These are phyloP conservation scores for Hygrophoropsis aurantiaca DNA, from an alignment of 768 basidiomycete genomes.

Conservation along the genomic window DNA sequence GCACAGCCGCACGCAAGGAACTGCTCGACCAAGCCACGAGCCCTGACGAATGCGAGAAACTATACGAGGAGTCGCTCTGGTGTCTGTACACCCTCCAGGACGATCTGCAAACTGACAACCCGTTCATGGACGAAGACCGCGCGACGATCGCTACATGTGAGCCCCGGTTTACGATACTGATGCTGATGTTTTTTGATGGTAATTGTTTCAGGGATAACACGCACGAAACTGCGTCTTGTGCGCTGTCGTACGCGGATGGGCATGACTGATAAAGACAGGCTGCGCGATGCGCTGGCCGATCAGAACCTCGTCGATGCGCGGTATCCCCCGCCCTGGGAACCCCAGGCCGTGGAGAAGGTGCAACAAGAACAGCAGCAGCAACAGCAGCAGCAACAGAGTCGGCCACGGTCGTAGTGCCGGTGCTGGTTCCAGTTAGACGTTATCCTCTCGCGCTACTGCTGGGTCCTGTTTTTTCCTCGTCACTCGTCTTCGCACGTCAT, in stretches of 20 bases:
- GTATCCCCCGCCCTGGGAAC: slow-evolving; percentile 72
- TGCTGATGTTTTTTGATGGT: slow-evolving; percentile 5
- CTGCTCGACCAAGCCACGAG: slow-evolving; percentile 74
- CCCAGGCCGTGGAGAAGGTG: slow-evolving; percentile 35
- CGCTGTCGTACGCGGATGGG: slow-evolving; percentile 74
- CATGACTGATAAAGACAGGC: slow-evolving; percentile 71
- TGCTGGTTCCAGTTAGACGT: neutral
- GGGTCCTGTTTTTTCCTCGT: slow-evolving; percentile 1
- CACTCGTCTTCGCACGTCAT: slow-evolving; percentile 14
- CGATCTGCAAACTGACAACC: slow-evolving; percentile 80
- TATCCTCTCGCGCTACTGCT: neutral
- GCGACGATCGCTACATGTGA: slow-evolving; percentile 75
- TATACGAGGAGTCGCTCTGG: slow-evolving; percentile 96
- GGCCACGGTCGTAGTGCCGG: slow-evolving; percentile 4
- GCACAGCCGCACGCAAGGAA: slow-evolving; percentile 89
- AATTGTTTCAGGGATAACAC: slow-evolving; percentile 65
- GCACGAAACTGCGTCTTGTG: slow-evolving; percentile 80
- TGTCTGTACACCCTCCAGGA: slow-evolving; percentile 91
- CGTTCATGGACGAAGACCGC: slow-evolving; percentile 82
- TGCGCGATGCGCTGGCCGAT: slow-evolving; percentile 76
- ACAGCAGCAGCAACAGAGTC: slow-evolving; percentile 13
- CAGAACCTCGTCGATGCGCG: slow-evolving; percentile 76
- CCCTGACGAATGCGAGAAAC: slow-evolving; percentile 84
- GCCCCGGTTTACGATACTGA: slow-evolving; percentile 24
- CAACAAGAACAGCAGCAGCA: slow-evolving; percentile 21